Evolutionary conservation across 495 filamentous ascomycete genomes (phyloP).

Genomic region (Hyphodiscus hymeniophilus): DNA sequence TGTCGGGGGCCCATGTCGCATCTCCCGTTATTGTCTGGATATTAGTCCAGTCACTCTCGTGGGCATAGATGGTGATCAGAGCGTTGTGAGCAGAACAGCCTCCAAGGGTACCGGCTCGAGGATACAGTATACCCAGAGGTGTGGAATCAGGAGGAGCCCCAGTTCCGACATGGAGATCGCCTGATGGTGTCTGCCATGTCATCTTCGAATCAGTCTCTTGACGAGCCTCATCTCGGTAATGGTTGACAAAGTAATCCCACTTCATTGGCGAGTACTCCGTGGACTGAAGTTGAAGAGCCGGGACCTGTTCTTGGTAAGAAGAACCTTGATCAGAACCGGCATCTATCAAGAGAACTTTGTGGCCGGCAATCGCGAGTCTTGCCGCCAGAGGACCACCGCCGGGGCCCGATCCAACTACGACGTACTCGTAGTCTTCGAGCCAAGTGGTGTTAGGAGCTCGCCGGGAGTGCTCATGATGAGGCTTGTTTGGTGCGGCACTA

Average conservation of each 20-base stretch:
- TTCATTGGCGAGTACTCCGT: slow-evolving; percentile 22
- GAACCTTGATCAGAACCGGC: slow-evolving; percentile 52
- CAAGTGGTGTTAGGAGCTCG: no score
- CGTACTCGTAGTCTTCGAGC: slow-evolving; percentile 60
- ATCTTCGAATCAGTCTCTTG: slow-evolving; percentile 33
- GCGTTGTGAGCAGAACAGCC: slow-evolving; percentile 41
- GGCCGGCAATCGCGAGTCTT: slow-evolving; percentile 50
- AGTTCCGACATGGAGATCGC: slow-evolving; percentile 31
- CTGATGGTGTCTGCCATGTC: slow-evolving; percentile 34
- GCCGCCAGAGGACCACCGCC: slow-evolving; percentile 57
- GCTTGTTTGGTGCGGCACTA: no score
- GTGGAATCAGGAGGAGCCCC: slow-evolving; percentile 33
- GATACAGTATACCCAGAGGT: slow-evolving; percentile 35
- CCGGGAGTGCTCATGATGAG: no score
- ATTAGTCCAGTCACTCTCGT: slow-evolving; percentile 36
- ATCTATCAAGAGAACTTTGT: slow-evolving; percentile 53
- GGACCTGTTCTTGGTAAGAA: slow-evolving; percentile 15
- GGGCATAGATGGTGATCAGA: slow-evolving; percentile 31
- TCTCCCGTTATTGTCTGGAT: slow-evolving; percentile 33
- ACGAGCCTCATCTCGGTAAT: slow-evolving; percentile 32
- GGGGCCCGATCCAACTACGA: slow-evolving; percentile 57
- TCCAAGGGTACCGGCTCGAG: slow-evolving; percentile 37
- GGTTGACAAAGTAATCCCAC: slow-evolving; percentile 44
- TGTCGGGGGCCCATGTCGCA: slow-evolving; percentile 32
- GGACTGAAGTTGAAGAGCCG: not conserved